Base-by-base conservation (phyloP, 306 rosid genomes). In the Cicer judaicum region DNA sequence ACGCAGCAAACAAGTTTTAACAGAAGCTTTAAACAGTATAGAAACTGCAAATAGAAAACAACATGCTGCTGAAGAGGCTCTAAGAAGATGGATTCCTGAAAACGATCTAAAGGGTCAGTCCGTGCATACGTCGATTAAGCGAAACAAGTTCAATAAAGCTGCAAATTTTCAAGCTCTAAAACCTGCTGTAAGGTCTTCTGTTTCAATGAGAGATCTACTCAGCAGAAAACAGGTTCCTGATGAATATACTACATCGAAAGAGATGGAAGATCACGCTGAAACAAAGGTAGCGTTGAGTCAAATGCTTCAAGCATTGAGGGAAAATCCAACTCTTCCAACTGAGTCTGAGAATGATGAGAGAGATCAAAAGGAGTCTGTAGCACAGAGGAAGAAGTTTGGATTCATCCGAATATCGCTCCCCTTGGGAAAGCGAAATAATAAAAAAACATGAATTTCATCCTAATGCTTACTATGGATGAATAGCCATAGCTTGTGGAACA, bases 201-300 rank as follows among this genome's bases (percentile, higher is more conserved):
- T 89, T 73, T 94, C 99, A 7, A 87, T 94, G 96, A 80, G 97
- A 70, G 99, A 94, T 73, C 88, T 94, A 72, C 97, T 94, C 1
- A 89, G 86, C 79, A 86, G 84, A 83, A 90, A 92, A 88, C 96
- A 86, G 77, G 90, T 80, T 82, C 71, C 84, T 6, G 89, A 90
- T 48, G 93, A 86, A 3, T 79, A 64, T 48, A 64, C 64, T 15
- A 56, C 72, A 0, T 80, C 82, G 52, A 80, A 70, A 79, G 94
- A 91, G 56, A 80, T 82, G 84, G 85, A 47, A 11, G 73, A 84
- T 24, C 86, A 81, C 3, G 36, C 73, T 7, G 96, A 74, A 55
- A 86, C 82, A 11, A 92, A 87, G 78, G 99, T 90, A 64, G 97
- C 95, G 42, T 53, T 94, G 89, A 90, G 96, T 73, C 95, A 94